Evolutionary conservation across 805 yeast genomes (phyloP).

Genomic region (Metschnikowia kunwiensis): DNA sequence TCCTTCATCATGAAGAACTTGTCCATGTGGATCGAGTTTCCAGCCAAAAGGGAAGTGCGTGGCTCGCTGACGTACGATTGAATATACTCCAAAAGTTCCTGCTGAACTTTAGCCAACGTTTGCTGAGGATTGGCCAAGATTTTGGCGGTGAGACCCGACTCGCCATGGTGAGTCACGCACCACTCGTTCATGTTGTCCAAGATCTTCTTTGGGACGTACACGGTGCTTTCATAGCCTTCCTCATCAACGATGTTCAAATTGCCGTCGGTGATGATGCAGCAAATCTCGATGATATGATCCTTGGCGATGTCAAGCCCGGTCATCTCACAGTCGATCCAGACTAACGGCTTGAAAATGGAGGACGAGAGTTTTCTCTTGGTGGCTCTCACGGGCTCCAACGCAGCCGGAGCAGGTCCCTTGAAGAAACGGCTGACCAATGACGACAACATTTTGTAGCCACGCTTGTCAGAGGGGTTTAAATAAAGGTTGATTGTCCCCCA

Average conservation of each 20-base stretch:
- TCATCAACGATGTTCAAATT: conserved; percentile 66
- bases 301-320: conserved; percentile 82
- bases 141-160: conserved; percentile 70
- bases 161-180: conserved; percentile 82
- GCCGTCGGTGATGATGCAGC: conserved; percentile 87
- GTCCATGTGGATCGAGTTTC: conserved; percentile 92
- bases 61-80: conserved; percentile 48
- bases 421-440: conserved; percentile 13
- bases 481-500: too few relatives aligned
- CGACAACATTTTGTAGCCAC: conserved; percentile 13
- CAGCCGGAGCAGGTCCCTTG: conserved; percentile 10
- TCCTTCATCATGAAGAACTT: conserved; percentile 78
- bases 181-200: conserved; percentile 81
- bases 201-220: conserved; percentile 59
- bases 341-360: conserved; percentile 43
- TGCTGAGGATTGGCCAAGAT: conserved; percentile 54
- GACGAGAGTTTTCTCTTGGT: conserved; percentile 11
- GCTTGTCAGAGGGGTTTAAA: too few relatives aligned
- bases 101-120: conserved; percentile 59
- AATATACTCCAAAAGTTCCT: conserved; percentile 62
- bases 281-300: conserved; percentile 86
- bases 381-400: conserved; percentile 12
- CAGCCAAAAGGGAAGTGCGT: conserved; percentile 73
- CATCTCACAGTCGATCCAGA: conserved; percentile 99
- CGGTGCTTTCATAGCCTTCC: conserved; percentile 74